Percentiles rank a stretch among this genome's conserved stretches.
phyloP scores from a whole-genome alignment of 2,329 filamentous ascomycete species.

The Aspergillus sergii region DNA sequence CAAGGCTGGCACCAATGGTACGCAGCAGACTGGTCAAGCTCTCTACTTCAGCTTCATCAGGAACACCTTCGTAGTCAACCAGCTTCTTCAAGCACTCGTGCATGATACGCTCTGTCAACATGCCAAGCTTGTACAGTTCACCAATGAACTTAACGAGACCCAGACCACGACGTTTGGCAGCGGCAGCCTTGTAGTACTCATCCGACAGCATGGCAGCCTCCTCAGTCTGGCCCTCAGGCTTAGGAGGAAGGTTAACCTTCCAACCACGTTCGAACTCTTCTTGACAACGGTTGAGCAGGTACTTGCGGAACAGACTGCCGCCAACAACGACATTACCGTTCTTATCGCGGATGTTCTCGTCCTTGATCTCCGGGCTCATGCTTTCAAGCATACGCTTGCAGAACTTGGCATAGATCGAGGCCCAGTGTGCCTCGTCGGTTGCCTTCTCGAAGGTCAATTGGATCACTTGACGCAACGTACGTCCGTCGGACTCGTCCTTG shows the following conservation, averaged over 20 bases:
- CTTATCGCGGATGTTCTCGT: constrained; percentile 93
- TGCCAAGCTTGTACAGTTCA: constrained; percentile 96
- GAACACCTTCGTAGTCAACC: constrained; percentile 89
- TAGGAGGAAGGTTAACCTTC: constrained; percentile 81
- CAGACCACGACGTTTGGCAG: constrained; percentile 93
- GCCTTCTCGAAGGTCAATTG: constrained; percentile 99
- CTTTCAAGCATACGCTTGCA: constrained; percentile 95
- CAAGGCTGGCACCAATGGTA: constrained; percentile 87
- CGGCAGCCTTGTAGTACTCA: constrained; percentile 92
- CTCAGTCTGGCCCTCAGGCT: constrained; percentile 70
- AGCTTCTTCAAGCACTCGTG: constrained; percentile 98
- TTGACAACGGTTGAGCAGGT: constrained; percentile 96
- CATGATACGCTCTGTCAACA: constrained; percentile 99
- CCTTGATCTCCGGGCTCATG: constrained; percentile 92
- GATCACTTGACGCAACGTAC: constrained; percentile 94
- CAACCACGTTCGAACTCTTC: constrained; percentile 98
- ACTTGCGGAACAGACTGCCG: constrained; percentile 95
- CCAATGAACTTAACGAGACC: constrained; percentile 99
- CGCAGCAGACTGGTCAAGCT: constrained; percentile 89
- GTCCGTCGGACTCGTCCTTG: constrained; percentile 91
- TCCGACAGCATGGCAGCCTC: constrained; percentile 88
- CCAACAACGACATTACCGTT: constrained; percentile 84
- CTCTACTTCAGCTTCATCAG: constrained; percentile 95
- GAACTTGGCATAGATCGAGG: constrained; percentile 98
- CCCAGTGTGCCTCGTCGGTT: constrained; percentile 97